phyloP scores from a whole-genome alignment of 352 stramenopile genomes.

The Blastocystis sp. region DNA sequence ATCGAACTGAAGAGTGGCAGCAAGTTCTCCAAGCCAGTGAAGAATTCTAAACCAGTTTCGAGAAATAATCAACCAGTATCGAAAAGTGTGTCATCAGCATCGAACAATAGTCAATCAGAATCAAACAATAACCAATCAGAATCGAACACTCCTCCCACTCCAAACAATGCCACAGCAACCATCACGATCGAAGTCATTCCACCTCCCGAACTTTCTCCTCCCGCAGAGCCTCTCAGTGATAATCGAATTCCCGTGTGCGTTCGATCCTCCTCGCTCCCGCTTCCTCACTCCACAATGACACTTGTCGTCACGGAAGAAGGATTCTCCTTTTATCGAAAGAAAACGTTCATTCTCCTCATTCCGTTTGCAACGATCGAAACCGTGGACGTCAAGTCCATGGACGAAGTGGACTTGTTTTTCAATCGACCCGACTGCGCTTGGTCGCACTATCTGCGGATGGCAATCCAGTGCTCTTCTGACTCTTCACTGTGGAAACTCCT shows the following conservation, averaged over 20 bases:
- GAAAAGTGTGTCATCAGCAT: neutral
- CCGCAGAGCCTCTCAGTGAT: neutral
- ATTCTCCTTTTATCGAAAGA: neutral
- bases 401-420: neutral
- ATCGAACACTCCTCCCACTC: no score
- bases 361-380: conserved; percentile 2
- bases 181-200: neutral
- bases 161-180: neutral
- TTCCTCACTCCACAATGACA: neutral
- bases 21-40: no score
- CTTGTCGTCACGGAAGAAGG: neutral
- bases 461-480: neutral
- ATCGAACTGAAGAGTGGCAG: no score
- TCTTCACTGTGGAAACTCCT: neutral
- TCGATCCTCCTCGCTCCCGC: neutral
- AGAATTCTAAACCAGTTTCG: no score
- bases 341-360: neutral
- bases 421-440: neutral
- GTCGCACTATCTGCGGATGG: neutral
- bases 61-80: neutral
- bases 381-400: neutral
- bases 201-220: neutral
- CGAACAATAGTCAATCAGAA: no score
- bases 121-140: no score
- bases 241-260: neutral